These are phyloP conservation scores for Aspergillus spinulosporus DNA, from an alignment of 2,329 filamentous ascomycete species.

Conservation along the genomic window DNA sequence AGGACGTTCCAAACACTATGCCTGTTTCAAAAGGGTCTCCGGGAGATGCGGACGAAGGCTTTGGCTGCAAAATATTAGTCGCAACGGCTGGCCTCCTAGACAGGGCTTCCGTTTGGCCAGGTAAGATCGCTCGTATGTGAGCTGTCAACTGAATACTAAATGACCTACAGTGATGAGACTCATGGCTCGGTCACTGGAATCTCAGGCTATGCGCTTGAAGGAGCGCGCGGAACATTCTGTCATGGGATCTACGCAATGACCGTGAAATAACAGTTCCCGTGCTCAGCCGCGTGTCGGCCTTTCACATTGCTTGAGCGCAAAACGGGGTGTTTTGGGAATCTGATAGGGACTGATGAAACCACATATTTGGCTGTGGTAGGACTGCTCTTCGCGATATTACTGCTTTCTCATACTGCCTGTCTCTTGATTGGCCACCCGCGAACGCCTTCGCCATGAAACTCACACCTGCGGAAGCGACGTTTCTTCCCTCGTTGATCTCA, in stretches of 20 bases:
- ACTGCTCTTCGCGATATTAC: no score
- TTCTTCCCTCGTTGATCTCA: no score
- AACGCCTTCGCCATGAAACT: no score
- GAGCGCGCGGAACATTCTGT: conserved; percentile 52
- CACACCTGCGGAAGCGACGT: no score
- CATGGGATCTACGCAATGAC: conserved; percentile 21
- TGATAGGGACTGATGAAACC: no score
- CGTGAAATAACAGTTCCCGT: neutral
- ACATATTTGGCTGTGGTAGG: no score
- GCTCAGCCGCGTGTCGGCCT: neutral
- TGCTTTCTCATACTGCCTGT: no score
- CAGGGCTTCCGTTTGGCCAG: conserved; percentile 88
- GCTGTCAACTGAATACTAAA: neutral
- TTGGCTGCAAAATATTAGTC: conserved; percentile 79
- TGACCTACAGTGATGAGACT: conserved; percentile 63
- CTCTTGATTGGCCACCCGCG: no score
- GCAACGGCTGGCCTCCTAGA: conserved; percentile 85
- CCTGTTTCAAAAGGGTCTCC: conserved; percentile 55
- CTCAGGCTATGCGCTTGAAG: conserved; percentile 64
- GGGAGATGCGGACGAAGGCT: conserved; percentile 67
- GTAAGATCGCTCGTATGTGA: conserved; percentile 51
- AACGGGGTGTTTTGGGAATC: neutral
- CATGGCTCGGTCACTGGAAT: conserved; percentile 66
- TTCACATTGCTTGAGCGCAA: neutral
- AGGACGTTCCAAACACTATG: conserved; percentile 56